Base-by-base conservation (phyloP, 805 yeast species). In the Wickerhamiella spandovensis region DNA sequence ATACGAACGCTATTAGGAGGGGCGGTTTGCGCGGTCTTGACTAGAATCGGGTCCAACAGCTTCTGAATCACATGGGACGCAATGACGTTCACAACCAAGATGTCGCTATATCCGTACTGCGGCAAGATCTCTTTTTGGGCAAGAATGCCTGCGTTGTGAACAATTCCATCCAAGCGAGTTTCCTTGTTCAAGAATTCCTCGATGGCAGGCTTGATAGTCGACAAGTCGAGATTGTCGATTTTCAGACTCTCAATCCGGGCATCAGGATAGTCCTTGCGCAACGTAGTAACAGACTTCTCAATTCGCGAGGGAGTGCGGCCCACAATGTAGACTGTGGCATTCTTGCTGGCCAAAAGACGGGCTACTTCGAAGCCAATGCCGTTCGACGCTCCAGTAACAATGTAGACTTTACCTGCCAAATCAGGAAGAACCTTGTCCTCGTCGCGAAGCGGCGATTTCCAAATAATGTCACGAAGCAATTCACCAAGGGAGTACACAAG, bases 11-110 rank as follows among this genome's bases (percentile, higher is more conserved):
- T 58, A 43, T 55, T 58, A 0, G 61, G 52, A n/a, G 62, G 58
- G 12, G 62, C 57, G 17, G 61, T 56, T 7, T 21, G 28, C 1
- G 72, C 66, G 1, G 76, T 64, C 18, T 61, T 55, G 22, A 65
- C 49, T 21, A 76, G 51, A 1, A 72, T 50, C 3, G 72, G 72
- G 37, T 48, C 48, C 28, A 59, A 30, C 30, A 50, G 43, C 48
- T 63, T 61, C 51, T 73, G 70, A 21, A 75, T 59, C 24, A 74
- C 56, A 43, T 67, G 72, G 32, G 73, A 74, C 5, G 74, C 77
- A 10, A 76, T 53, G 6, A 60, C 70, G 55, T 75, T 76, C 48
- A 74, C 65, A 48, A 71, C 74, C 23, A 69, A 50, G 47, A 75
- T 77, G 49, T 65, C 70, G 2, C 73, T 75, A 58, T 73, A 74